These are phyloP conservation scores for Phytophthora lateralis DNA, from an alignment of 352 stramenopile genomes.

Conservation along the genomic window DNA sequence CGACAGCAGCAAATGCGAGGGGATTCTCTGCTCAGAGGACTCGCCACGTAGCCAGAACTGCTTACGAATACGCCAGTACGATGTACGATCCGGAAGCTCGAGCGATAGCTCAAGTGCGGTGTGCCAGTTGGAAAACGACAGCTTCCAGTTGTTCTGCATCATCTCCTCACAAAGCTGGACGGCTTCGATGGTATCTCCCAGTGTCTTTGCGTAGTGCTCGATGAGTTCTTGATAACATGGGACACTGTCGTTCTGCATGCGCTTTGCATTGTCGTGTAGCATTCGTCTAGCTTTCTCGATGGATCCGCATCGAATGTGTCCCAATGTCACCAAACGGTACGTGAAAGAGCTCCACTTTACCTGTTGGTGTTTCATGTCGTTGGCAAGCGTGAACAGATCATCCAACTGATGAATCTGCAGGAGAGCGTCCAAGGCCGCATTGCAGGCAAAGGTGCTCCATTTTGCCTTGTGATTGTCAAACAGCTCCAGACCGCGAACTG, in stretches of 20 bases:
- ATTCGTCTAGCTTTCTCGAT: conserved; percentile 50
- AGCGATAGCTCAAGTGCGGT: conserved; percentile 50
- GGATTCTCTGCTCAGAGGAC: conserved; percentile 2
- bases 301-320: conserved; percentile 45
- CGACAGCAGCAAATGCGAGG: conserved; percentile 9
- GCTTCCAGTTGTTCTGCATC: conserved; percentile 56
- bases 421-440: conserved; percentile 48
- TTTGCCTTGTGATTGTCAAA: conserved; percentile 39
- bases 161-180: conserved; percentile 56
- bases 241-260: conserved; percentile 40
- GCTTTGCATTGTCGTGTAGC: conserved; percentile 50
- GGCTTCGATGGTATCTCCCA: conserved; percentile 41
- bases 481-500: conserved; percentile 42
- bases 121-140: conserved; percentile 56
- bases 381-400: conserved; percentile 39
- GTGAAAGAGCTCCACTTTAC: conserved; percentile 55
- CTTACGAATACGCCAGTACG: conserved; percentile 79
- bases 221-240: conserved; percentile 58
- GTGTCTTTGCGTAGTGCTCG: conserved; percentile 41
- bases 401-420: conserved; percentile 48
- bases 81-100: conserved; percentile 43
- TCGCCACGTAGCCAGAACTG: conserved; percentile 55
- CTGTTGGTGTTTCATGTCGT: conserved; percentile 45
- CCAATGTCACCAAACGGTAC: conserved; percentile 51
- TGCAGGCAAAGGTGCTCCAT: conserved; percentile 60